Evolutionary conservation across 371 early-diverging fungal genomes (phyloP), one percentile per base, ranked within the genome.

Genomic region (Actinomucor elegans): DNA sequence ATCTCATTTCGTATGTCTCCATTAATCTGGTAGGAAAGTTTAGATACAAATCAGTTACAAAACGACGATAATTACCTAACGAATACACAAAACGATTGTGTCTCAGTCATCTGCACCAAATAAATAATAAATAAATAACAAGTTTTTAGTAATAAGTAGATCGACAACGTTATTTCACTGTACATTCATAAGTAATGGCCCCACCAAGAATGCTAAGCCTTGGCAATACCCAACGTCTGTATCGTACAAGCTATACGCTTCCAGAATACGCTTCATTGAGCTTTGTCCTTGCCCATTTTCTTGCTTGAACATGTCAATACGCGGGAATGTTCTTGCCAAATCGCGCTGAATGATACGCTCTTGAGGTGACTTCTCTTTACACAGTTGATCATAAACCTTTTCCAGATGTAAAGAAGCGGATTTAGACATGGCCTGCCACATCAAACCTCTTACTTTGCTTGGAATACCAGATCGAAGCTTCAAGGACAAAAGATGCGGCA

Each of bases 151-250:
- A n/a, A n/a, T n/a, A n/a, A n/a, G n/a, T n/a, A n/a, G n/a, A n/a
- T n/a, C n/a, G n/a, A 3, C 12, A 40, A 18, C 20, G 6, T 23
- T 23, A 3, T 17, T 27, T 28, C 15, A 24, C 33, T 34, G 26
- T 81, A 89, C 90, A 71, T 94, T 92, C 79, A 94, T 83, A 42
- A 98, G 71, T 54, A 98, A 53, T 11, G 95, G 91, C 2, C 94
- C 97, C 0, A 91, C 94, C 32, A 98, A 66, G 60, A 96, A 96
- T 8, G 94, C 89, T n/a, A 97, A 75, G 18, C 97, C 97, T 77
- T 98, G 97, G 70, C 97, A 97, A 65, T 98, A 93, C 3, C 98
- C 98, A 14, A 97, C 91, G 51, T 92, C 89, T 0, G 86, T 59
- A 73, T 98, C 97, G 48, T 93, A 96, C 31, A 94, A 64, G 27